Conservation (phyloP, 352 stramenopile genomes). For the Pythium phragmiticola region DNA sequence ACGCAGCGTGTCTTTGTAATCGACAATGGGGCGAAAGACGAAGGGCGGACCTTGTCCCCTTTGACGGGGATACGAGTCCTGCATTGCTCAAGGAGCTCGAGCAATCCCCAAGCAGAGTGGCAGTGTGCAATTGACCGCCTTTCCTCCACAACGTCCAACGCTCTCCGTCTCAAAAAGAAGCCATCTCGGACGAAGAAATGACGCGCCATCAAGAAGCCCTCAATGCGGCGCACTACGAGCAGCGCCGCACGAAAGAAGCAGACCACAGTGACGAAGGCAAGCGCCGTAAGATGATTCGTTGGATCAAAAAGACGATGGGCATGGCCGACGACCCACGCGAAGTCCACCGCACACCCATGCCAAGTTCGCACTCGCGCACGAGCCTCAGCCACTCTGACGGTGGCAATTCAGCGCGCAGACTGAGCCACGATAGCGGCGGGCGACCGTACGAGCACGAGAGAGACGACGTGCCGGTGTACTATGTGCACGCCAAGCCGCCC, state of each 20-base stretch:
- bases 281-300: slow-evolving; percentile 29
- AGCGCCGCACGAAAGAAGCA: slow-evolving; percentile 15
- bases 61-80: background rate
- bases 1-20: slow-evolving; percentile 4
- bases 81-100: background rate
- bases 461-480: slow-evolving; percentile 15
- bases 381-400: slow-evolving; percentile 2
- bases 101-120: background rate
- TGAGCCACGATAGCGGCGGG: slow-evolving; percentile 12
- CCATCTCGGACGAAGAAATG: background rate
- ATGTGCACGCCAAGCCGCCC: background rate
- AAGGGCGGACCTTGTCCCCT: background rate
- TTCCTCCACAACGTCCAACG: background rate
- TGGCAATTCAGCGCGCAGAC: slow-evolving; percentile 1
- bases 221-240: slow-evolving; percentile 6
- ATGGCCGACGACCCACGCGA: slow-evolving; percentile 17
- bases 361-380: background rate
- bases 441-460: background rate
- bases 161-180: background rate
- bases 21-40: background rate
- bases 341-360: background rate
- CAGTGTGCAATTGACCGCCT: background rate
- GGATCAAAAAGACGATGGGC: slow-evolving; percentile 30
- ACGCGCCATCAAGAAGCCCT: background rate
- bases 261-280: slow-evolving; percentile 19